Evolutionary conservation across 1,284 basidiomycete species (phyloP).

Genomic region (Jaminaea rosea): DNA sequence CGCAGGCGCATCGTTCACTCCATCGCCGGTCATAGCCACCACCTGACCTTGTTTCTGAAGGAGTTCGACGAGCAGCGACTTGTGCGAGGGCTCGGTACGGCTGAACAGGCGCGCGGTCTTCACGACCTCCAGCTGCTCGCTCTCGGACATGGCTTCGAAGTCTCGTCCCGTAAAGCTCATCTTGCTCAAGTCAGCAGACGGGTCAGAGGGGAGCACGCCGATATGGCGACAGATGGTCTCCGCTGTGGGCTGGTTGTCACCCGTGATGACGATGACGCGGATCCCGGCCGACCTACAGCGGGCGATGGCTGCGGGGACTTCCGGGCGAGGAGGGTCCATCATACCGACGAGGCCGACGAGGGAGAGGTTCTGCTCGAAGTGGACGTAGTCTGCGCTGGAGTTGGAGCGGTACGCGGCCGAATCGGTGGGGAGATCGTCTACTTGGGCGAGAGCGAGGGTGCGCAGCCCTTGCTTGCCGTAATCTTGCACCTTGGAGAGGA

Average conservation of each 20-base stretch:
- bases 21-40: conserved; percentile 71
- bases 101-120: conserved; percentile 79
- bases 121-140: conserved; percentile 75
- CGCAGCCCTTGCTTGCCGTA: conserved; percentile 78
- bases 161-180: conserved; percentile 93
- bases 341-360: conserved; percentile 95
- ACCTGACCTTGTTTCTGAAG: conserved; percentile 85
- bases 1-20: conserved; percentile 51
- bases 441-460: conserved; percentile 81
- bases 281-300: conserved; percentile 90
- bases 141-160: conserved; percentile 68
- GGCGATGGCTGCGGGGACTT: conserved; percentile 75
- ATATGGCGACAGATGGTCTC: conserved; percentile 94
- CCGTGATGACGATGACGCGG: conserved; percentile 92
- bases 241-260: conserved; percentile 95
- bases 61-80: conserved; percentile 86
- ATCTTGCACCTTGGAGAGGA: conserved; percentile 57
- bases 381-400: conserved; percentile 64
- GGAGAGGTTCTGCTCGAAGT: conserved; percentile 69
- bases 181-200: conserved; percentile 53
- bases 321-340: conserved; percentile 94
- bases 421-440: conserved; percentile 60
- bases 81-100: conserved; percentile 89
- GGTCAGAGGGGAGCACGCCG: conserved; percentile 74
- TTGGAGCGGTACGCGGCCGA: conserved; percentile 53